Base-by-base conservation (phyloP, 164 flowering plant species). In the Tetracentron sinense region DNA sequence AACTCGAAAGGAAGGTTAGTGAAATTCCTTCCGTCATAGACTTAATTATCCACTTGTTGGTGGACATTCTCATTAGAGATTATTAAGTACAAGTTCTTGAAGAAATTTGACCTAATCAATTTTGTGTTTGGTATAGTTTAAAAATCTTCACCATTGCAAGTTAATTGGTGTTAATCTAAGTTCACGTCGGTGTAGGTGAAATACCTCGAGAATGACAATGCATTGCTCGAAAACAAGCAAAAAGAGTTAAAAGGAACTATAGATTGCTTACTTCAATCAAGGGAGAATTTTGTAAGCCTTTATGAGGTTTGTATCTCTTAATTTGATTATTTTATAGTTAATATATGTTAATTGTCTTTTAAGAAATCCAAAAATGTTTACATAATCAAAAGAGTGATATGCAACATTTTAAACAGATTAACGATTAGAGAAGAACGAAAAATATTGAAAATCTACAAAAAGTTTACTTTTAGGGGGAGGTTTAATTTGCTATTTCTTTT, bases 231-330 rank as follows among this genome's bases (percentile, higher is more conserved):
- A 54, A 76, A 55, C 59, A 84, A 79, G 75, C 84, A 81, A 35
- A 83, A 76, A 50, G 86, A 87, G 55, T 66, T 87, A 50, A 75
- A 83, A 63, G 82, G 58, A 58, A 77, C 84, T 2, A 77, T 87
- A 53, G 69, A 80, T 16, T 74, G 62, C 68, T 63, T 84, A 54
- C 76, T 86, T 38, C 84, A 77, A 27, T 75, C 87, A 15, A 75
- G 81, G 56, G 87, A 84, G 35, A 53, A 49, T 59, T 86, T 86
- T 49, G 12, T 81, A 3, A 75, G 70, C 58, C 70, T 72, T 48
- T 84, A 86, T 61, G 73, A 81, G 92, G 89, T 86, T 60, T 61
- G 67, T 38, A 44, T 54, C 29, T 30, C 0, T 14, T 54, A 25
- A 38, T 15, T 33, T 29, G 21, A 28, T 60, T 7, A 23, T 7